phyloP scores from a whole-genome alignment of 2,329 filamentous ascomycete species.

The Aspergillus thermomutatus region DNA sequence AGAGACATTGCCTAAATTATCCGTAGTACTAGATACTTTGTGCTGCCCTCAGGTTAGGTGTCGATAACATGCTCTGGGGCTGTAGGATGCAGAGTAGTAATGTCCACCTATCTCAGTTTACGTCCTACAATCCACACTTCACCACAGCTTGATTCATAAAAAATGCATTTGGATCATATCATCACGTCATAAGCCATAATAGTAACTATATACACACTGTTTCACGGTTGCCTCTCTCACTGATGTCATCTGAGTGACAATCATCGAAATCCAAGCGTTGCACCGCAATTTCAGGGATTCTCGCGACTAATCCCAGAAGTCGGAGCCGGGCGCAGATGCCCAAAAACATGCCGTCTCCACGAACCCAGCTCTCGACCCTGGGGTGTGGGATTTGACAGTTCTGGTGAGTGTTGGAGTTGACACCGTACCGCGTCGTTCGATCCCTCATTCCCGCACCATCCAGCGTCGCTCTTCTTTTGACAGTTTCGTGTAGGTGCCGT shows the following conservation, averaged over 20 bases:
- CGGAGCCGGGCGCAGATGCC: slow-evolving; percentile 4
- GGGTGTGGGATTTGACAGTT: background rate
- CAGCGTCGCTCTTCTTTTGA: slow-evolving; percentile 46
- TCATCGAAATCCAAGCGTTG: background rate
- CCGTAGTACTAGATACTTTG: background rate
- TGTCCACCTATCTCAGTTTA: background rate
- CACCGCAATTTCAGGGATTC: background rate
- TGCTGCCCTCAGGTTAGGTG: background rate
- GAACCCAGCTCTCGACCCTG: background rate
- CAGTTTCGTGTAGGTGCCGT: slow-evolving; percentile 46
- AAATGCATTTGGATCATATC: slow-evolving; percentile 13
- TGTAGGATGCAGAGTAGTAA: background rate
- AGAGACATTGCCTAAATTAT: background rate
- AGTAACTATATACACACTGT: slow-evolving; percentile 16
- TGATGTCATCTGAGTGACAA: slow-evolving; percentile 1
- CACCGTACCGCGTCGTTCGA: background rate
- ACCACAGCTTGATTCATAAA: slow-evolving; percentile 9
- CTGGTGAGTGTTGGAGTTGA: background rate
- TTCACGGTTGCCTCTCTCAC: background rate
- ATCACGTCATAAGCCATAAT: slow-evolving; percentile 23
- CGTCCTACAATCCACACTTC: background rate
- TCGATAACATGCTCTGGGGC: background rate
- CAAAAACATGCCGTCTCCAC: background rate
- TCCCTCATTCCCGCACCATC: slow-evolving; percentile 36
- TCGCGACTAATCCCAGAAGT: background rate